Percentiles rank a stretch among this genome's conserved stretches.
Evolutionary conservation across 176 grass and related monocot species (phyloP).

Genomic region (Thalia dealbata): DNA sequence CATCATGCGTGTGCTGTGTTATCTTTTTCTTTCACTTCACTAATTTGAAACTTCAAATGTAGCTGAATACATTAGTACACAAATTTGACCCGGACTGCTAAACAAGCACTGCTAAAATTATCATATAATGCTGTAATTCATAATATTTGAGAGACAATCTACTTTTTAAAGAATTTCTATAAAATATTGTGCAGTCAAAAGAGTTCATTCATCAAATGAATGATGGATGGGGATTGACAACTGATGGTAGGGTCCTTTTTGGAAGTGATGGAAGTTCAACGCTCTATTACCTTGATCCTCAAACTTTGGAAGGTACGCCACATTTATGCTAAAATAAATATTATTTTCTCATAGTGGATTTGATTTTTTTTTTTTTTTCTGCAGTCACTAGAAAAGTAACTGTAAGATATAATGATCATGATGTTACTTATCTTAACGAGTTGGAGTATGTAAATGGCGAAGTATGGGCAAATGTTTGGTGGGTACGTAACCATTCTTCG

Average conservation of each 20-base stretch:
- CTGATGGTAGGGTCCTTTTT: constrained; percentile 86
- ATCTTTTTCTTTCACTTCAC: too few relatives aligned
- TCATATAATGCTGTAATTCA: too few relatives aligned
- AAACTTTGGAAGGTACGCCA: constrained; percentile 38
- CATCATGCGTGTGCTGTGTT: too few relatives aligned
- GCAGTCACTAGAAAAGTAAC: constrained; percentile 62
- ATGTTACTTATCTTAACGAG: constrained; percentile 68
- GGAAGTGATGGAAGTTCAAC: constrained; percentile 84
- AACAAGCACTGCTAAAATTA: too few relatives aligned
- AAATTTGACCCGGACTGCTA: too few relatives aligned
- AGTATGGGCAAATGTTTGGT: constrained; percentile 97
- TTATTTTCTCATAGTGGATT: neutral
- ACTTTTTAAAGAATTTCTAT: neutral
- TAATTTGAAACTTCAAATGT: too few relatives aligned
- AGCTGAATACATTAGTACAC: too few relatives aligned
- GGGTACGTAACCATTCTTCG: constrained; percentile 40
- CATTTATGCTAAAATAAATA: constrained; percentile 8
- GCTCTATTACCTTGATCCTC: constrained; percentile 63
- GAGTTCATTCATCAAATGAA: constrained; percentile 79
- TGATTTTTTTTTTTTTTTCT: constrained; percentile 15
- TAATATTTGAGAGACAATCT: too few relatives aligned
- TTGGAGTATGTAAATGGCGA: constrained; percentile 90
- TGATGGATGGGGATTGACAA: constrained; percentile 85
- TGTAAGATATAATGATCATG: constrained; percentile 65
- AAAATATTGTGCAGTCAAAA: constrained; percentile 30